Percentiles rank a stretch among this genome's conserved stretches.
Conservation (phyloP, 1,284 basidiomycete genomes). For the Ustilago loliicola region DNA sequence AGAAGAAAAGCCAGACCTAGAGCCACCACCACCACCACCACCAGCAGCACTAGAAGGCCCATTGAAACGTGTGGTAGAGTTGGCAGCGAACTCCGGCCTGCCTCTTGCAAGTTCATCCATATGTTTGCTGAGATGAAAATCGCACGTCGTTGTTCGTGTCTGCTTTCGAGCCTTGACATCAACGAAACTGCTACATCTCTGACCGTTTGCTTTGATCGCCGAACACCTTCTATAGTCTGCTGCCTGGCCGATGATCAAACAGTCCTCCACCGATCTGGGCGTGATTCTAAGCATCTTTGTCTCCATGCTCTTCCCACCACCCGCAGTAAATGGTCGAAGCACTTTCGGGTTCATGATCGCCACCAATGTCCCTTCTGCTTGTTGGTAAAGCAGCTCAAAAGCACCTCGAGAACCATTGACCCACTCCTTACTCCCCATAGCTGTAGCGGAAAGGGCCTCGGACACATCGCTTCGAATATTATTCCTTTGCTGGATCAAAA, state of each 20-base stretch:
- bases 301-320: slow-evolving; percentile 60
- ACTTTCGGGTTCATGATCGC: slow-evolving; percentile 90
- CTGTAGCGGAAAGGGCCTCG: slow-evolving; percentile 13
- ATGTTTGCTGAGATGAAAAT: slow-evolving; percentile 86
- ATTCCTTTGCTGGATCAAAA: slow-evolving; percentile 5
- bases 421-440: slow-evolving; percentile 75
- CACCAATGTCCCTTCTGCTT: slow-evolving; percentile 88
- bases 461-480: slow-evolving; percentile 32
- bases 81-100: slow-evolving; percentile 82
- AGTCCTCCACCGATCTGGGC: slow-evolving; percentile 82
- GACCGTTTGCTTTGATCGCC: slow-evolving; percentile 80
- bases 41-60: not conserved
- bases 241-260: slow-evolving; percentile 87
- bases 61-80: slow-evolving; percentile 27
- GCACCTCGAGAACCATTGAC: slow-evolving; percentile 90
- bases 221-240: slow-evolving; percentile 86
- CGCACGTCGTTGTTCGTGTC: slow-evolving; percentile 75
- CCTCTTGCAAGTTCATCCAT: slow-evolving; percentile 80
- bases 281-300: slow-evolving; percentile 87
- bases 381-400: slow-evolving; percentile 86
- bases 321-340: slow-evolving; percentile 77
- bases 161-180: slow-evolving; percentile 44
- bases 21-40: slow-evolving; percentile 6
- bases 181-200: slow-evolving; percentile 79
- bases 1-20: not conserved